Evolutionary conservation across 768 basidiomycete species (phyloP).

Genomic region (Trametopsis cervina): DNA sequence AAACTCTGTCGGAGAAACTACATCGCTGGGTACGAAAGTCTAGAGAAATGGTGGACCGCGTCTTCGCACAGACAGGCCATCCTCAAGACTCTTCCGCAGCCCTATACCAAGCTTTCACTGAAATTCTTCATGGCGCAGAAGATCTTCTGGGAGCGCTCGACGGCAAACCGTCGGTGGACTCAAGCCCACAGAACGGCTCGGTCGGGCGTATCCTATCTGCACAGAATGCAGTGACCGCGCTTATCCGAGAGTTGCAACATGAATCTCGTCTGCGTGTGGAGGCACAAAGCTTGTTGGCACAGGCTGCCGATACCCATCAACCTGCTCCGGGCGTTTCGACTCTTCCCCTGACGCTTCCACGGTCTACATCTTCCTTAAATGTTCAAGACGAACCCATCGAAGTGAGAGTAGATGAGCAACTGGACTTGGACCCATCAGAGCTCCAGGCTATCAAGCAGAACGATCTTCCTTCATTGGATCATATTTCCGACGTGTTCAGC

Average conservation of each 20-base stretch:
- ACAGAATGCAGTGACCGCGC: constrained; percentile 39
- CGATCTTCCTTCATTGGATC: too few species aligned
- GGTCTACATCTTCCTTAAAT: neutral
- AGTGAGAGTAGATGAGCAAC: too few species aligned
- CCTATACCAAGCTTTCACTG: constrained; percentile 23
- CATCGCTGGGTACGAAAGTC: constrained; percentile 49
- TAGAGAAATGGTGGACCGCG: constrained; percentile 32
- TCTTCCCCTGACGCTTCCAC: neutral
- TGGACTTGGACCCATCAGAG: too few species aligned
- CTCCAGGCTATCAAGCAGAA: too few species aligned
- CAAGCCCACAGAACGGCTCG: constrained; percentile 32
- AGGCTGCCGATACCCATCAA: neutral
- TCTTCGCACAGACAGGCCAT: constrained; percentile 4
- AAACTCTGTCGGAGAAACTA: constrained; percentile 46
- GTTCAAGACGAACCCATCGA: neutral
- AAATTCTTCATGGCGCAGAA: constrained; percentile 29
- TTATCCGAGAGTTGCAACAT: constrained; percentile 51
- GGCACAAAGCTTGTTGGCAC: neutral
- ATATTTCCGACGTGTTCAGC: too few species aligned
- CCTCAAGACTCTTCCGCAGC: constrained; percentile 4
- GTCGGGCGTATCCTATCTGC: constrained; percentile 46
- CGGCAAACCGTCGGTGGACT: constrained; percentile 25
- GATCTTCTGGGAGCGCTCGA: constrained; percentile 29
- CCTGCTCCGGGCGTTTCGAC: neutral
- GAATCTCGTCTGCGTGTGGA: constrained; percentile 47